Conservation (phyloP, 805 yeast species). For the Candida chauliodis region DNA sequence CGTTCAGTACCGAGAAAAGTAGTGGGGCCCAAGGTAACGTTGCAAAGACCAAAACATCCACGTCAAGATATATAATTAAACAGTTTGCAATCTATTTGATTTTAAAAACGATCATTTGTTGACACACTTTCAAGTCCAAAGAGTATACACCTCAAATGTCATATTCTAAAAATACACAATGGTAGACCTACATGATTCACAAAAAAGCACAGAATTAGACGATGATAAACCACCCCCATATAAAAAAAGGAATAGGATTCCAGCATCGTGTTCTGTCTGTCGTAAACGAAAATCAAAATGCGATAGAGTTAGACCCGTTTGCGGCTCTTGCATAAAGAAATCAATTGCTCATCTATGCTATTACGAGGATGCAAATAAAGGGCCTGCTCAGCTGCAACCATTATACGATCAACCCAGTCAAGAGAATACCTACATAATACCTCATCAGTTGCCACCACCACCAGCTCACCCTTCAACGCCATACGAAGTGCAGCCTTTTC, state of each 20-base stretch:
- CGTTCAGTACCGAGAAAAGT: too few relatives aligned
- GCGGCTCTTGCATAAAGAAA: conserved; percentile 41
- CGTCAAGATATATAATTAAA: too few relatives aligned
- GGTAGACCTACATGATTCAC: not conserved
- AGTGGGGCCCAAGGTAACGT: too few relatives aligned
- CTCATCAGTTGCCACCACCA: conserved; percentile 7
- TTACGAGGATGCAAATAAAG: conserved; percentile 23
- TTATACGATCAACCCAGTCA: conserved; percentile 2
- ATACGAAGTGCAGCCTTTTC: not conserved
- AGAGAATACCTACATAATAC: not conserved
- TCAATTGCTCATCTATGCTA: conserved; percentile 41
- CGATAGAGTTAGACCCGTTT: conserved; percentile 40
- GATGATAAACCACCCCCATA: conserved; percentile 10
- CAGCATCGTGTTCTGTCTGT: conserved; percentile 43
- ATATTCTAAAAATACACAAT: too few relatives aligned
- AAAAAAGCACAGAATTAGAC: not conserved
- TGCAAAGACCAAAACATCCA: too few relatives aligned
- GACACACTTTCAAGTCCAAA: too few relatives aligned
- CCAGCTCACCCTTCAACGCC: conserved; percentile 7
- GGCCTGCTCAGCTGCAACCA: conserved; percentile 2
- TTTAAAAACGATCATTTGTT: too few relatives aligned
- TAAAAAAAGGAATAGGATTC: conserved; percentile 37
- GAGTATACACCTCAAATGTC: too few relatives aligned
- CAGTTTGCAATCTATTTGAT: too few relatives aligned
- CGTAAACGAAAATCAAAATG: conserved; percentile 41